Conservation (phyloP, 2,329 filamentous ascomycete species). For the Pseudopyricularia cyperi region DNA sequence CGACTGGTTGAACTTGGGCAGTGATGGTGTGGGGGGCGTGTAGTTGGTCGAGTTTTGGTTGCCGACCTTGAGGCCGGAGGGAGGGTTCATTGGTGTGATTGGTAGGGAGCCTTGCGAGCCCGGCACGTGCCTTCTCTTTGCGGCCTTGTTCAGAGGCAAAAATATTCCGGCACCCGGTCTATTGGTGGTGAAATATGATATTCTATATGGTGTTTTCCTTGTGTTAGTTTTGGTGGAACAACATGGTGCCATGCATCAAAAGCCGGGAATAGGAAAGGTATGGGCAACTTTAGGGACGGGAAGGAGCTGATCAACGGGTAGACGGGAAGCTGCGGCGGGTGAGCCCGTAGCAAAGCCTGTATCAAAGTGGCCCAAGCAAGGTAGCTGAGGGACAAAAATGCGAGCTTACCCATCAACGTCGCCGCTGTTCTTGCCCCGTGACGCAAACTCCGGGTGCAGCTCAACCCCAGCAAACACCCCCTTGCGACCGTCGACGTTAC, state of each 20-base stretch:
- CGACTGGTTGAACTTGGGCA: slow-evolving; percentile 80
- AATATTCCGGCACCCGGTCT: slow-evolving; percentile 83
- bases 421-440: slow-evolving; percentile 85
- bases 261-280: background rate
- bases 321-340: background rate
- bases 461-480: slow-evolving; percentile 90
- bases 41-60: slow-evolving; percentile 46
- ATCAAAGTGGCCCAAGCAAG: background rate
- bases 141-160: slow-evolving; percentile 70
- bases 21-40: slow-evolving; percentile 50
- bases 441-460: slow-evolving; percentile 65
- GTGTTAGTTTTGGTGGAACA: background rate
- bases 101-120: slow-evolving; percentile 39
- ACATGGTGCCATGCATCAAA: background rate
- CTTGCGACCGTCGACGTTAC: slow-evolving; percentile 75
- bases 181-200: slow-evolving; percentile 71
- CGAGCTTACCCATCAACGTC: slow-evolving; percentile 77
- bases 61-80: slow-evolving; percentile 37
- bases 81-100: slow-evolving; percentile 56
- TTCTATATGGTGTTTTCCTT: slow-evolving; percentile 21
- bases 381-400: slow-evolving; percentile 1
- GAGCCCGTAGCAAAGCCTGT: no score
- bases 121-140: slow-evolving; percentile 48
- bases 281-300: slow-evolving; percentile 3
- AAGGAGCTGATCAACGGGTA: background rate